phyloP scores from a whole-genome alignment of 768 basidiomycete genomes.

The Piloderma croceum region DNA sequence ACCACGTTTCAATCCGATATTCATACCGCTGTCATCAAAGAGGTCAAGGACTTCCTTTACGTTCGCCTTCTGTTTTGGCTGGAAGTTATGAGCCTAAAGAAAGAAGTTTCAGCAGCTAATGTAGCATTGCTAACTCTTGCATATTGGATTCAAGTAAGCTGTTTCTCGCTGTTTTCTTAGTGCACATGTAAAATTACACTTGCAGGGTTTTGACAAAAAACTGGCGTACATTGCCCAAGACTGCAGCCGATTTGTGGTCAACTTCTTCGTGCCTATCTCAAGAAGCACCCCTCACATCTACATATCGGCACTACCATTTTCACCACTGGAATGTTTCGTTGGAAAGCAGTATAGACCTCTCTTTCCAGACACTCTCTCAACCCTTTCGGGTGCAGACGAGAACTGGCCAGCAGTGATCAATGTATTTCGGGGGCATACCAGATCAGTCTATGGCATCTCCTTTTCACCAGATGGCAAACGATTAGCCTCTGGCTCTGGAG shows the following conservation, averaged over 20 bases:
- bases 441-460: no score
- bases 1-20: no score
- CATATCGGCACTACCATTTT: constrained; percentile 22
- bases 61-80: constrained; percentile 26
- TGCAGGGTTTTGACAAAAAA: no score
- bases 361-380: constrained; percentile 13
- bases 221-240: constrained; percentile 10
- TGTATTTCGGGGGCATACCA: no score
- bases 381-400: constrained; percentile 3
- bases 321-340: constrained; percentile 11
- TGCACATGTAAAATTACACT: no score
- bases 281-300: no score
- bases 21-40: constrained; percentile 8
- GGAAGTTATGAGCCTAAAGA: constrained; percentile 26
- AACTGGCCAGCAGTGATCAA: no score
- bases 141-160: constrained; percentile 7
- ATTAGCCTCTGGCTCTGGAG: constrained; percentile 24
- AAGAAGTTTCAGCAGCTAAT: constrained; percentile 8
- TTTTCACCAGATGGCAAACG: no score
- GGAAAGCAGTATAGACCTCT: constrained; percentile 9
- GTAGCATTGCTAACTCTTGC: constrained; percentile 1
- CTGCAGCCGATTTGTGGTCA: constrained; percentile 3
- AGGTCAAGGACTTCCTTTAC: constrained; percentile 19
- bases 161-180: no score
- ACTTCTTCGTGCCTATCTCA: constrained; percentile 5